A percentile compares a stretch with the other conserved stretches of the same genome.
Conservation (phyloP, 169 alveolate species). For the Condylostoma magnum region DNA sequence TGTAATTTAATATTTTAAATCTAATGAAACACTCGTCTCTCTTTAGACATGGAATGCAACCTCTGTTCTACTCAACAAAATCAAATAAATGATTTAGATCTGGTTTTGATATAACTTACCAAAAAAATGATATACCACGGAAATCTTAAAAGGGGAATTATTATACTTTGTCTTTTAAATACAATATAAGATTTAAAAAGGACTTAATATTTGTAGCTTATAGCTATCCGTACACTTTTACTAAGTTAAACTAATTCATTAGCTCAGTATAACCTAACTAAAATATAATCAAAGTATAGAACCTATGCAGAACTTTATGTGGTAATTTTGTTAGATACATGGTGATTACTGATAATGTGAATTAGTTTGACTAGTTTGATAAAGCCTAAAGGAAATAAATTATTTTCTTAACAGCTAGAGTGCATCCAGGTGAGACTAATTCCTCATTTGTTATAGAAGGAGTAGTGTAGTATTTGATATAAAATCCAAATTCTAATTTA, state of each 20-base stretch:
- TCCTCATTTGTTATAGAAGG: conserved; percentile 60
- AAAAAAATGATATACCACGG: conserved; percentile 39
- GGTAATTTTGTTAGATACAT: neutral
- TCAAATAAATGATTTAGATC: no score
- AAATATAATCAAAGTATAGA: neutral
- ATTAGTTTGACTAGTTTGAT: no score
- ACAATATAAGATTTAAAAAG: conserved; percentile 22
- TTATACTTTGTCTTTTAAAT: conserved; percentile 7
- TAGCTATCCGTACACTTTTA: conserved; percentile 8
- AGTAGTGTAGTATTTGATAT: neutral
- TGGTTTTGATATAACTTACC: conserved; percentile 74
- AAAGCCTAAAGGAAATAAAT: conserved; percentile 29
- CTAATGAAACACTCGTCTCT: conserved; percentile 46
- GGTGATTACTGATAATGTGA: conserved; percentile 19
- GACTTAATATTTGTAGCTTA: conserved; percentile 13
- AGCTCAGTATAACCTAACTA: conserved; percentile 20
- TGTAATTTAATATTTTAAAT: conserved; percentile 40
- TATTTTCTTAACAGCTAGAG: conserved; percentile 67
- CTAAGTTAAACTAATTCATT: neutral
- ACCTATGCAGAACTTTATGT: conserved; percentile 6
- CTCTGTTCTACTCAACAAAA: conserved; percentile 33
- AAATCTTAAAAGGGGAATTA: conserved; percentile 13
- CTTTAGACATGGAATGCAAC: conserved; percentile 59
- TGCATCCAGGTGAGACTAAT: conserved; percentile 90
- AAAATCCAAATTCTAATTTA: conserved; percentile 35